Evolutionary conservation across 2,329 filamentous ascomycete species (phyloP).

Genomic region (Alternaria triticina): DNA sequence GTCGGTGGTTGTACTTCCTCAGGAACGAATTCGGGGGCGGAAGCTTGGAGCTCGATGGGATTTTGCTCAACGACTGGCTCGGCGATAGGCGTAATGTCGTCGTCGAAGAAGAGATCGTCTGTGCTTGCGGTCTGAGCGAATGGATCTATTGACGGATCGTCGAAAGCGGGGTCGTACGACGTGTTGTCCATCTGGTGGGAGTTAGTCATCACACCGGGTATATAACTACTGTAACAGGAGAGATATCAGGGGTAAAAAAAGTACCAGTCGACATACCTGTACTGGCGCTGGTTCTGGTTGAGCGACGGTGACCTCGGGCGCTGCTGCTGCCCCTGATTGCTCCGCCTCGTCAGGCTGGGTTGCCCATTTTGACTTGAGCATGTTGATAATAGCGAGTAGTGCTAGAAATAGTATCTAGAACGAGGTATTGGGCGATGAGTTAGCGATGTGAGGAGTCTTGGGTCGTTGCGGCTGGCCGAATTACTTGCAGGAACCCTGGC

Average conservation of each 20-base stretch:
- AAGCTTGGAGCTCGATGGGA: constrained; percentile 25
- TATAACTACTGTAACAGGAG: neutral
- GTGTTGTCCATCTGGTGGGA: constrained; percentile 18
- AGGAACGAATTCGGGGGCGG: constrained; percentile 27
- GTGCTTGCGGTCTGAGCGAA: constrained; percentile 58
- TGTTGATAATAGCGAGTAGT: constrained; percentile 15
- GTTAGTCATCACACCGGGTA: constrained; percentile 13
- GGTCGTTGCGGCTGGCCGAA: neutral
- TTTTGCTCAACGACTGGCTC: constrained; percentile 50
- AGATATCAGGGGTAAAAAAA: neutral
- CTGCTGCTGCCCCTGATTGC: constrained; percentile 9
- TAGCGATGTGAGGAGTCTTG: neutral
- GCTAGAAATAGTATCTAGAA: neutral
- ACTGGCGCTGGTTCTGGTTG: constrained; percentile 14
- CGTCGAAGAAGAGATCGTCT: constrained; percentile 60
- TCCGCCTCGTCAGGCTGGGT: constrained; percentile 21
- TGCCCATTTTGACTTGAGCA: constrained; percentile 45
- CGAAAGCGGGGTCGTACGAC: constrained; percentile 37
- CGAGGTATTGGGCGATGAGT: neutral
- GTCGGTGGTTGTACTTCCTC: constrained; percentile 24
- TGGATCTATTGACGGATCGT: constrained; percentile 48
- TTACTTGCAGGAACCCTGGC: constrained; percentile 11
- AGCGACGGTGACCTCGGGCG: constrained; percentile 1
- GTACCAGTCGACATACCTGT: neutral
- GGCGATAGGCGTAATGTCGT: constrained; percentile 57